A percentile compares a stretch with the other conserved stretches of the same genome.
Evolutionary conservation across 1,284 basidiomycete genomes (phyloP).

Genomic region (Sanghuangporus sanghuang): DNA sequence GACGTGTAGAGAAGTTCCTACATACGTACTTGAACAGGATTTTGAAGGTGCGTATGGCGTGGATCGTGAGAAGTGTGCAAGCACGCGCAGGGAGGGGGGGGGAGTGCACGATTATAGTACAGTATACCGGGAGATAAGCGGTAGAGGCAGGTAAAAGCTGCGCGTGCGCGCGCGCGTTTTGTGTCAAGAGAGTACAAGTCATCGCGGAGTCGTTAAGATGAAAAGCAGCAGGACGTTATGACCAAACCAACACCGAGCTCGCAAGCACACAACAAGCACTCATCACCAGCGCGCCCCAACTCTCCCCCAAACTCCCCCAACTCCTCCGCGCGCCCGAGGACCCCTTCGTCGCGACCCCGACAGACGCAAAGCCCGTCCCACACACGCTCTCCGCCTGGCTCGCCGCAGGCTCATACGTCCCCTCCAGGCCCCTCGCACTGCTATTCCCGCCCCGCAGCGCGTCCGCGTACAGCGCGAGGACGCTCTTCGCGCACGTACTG

Average conservation of each 20-base stretch:
- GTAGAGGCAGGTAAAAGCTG: background rate
- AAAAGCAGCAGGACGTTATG: background rate
- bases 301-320: background rate
- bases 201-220: background rate
- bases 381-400: slow-evolving; percentile 2
- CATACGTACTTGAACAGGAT: background rate
- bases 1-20: background rate
- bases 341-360: slow-evolving; percentile 6
- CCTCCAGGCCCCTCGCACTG: slow-evolving; percentile 9
- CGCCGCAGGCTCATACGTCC: slow-evolving; percentile 16
- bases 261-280: background rate
- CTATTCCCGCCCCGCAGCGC: slow-evolving; percentile 22
- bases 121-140: too few species aligned
- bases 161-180: background rate
- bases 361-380: slow-evolving; percentile 13
- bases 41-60: background rate
- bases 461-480: slow-evolving; percentile 46
- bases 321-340: background rate
- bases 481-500: slow-evolving; percentile 48
- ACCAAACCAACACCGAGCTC: background rate
- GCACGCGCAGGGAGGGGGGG: background rate
- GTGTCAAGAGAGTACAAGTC: too few species aligned
- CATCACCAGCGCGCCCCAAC: background rate
- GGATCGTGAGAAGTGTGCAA: background rate
- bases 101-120: background rate